Evolutionary conservation across 352 stramenopile species (phyloP), one percentile per base, ranked within the genome.

Genomic region (Pythium inflatum): DNA sequence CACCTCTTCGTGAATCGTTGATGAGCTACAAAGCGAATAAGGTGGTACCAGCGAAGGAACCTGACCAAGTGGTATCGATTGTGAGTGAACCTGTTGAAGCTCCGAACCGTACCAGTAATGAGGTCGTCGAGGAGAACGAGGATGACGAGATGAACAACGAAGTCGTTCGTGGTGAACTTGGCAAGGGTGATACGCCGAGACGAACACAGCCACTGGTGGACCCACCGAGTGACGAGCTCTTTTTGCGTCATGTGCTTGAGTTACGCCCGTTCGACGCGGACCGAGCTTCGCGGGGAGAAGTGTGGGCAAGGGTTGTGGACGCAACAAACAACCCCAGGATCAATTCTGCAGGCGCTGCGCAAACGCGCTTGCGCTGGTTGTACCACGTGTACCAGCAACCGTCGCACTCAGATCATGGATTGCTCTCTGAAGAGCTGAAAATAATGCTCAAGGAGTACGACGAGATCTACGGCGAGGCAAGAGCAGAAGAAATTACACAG

Each of bases 281-380:
- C 14, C 57, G 57, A 9, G 43, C 40, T 0, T 27, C 43, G 28
- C 55, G 24, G 20, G 24, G 24, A 2, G 14, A 2, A n/a, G 24
- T 65, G 25, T 65, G 57, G 57, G 20, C 27, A 0, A 36, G 56
- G 12, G n/a, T 65, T 27, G 27, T 65, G 16, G 20, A 43, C 8
- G 20, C 30, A 0, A 5, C 56, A 12, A 20, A 56, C 1, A 54
- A 55, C 27, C 43, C 57, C 24, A 65, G 46, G 28, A 65, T 65
- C n/a, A 48, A 30, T n/a, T 56, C 13, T 3, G 57, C 27, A 14
- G 22, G 55, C n/a, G 31, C 28, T 2, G 57, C 30, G 2, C 31
- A 48, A 18, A 20, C 18, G 27, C 57, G 57, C n/a, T 28, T 65
- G 12, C 57, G 57, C 4, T 65, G 30, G 28, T n/a, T 65, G 22